Conservation (phyloP, 2,329 filamentous ascomycete species). For the Aspergillus persii region DNA sequence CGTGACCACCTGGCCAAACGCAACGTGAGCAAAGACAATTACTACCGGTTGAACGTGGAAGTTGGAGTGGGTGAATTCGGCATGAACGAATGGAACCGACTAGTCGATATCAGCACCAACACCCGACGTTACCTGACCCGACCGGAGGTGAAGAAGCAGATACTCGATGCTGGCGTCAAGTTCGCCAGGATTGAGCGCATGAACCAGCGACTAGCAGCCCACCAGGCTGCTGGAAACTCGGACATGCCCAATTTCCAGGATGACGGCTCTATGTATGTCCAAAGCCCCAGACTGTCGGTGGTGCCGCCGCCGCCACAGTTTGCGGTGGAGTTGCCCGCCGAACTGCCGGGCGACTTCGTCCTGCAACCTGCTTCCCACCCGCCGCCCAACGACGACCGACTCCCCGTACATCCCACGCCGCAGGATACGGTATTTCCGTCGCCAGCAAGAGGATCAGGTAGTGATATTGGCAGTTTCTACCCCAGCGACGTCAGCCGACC, state of each 20-base stretch:
- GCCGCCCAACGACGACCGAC: slow-evolving; percentile 30
- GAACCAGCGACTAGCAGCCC: slow-evolving; percentile 64
- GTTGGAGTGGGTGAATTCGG: slow-evolving; percentile 94
- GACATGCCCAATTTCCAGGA: slow-evolving; percentile 31
- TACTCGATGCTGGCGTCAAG: slow-evolving; percentile 72
- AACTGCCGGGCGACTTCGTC: slow-evolving; percentile 41
- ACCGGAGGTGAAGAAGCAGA: slow-evolving; percentile 72
- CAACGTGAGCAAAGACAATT: slow-evolving; percentile 81
- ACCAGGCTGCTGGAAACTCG: slow-evolving; percentile 34
- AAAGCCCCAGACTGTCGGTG: slow-evolving; percentile 25
- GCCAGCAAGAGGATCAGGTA: slow-evolving; percentile 26
- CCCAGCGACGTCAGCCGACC: slow-evolving; percentile 38
- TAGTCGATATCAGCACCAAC: slow-evolving; percentile 92
- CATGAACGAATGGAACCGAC: slow-evolving; percentile 95
- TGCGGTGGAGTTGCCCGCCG: slow-evolving; percentile 60
- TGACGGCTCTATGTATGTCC: slow-evolving; percentile 18
- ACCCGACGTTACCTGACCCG: slow-evolving; percentile 80
- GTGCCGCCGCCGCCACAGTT: slow-evolving; percentile 44
- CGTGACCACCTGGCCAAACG: slow-evolving; percentile 73
- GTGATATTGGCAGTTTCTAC: slow-evolving; percentile 29
- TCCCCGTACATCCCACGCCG: slow-evolving; percentile 28
- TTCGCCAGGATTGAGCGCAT: slow-evolving; percentile 79
- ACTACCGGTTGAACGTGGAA: slow-evolving; percentile 95
- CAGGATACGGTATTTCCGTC: slow-evolving; percentile 25
- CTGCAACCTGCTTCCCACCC: slow-evolving; percentile 16